A percentile compares a stretch with the other conserved stretches of the same genome.
phyloP scores from a whole-genome alignment of 495 filamentous ascomycete genomes.

The Podospora didyma region DNA sequence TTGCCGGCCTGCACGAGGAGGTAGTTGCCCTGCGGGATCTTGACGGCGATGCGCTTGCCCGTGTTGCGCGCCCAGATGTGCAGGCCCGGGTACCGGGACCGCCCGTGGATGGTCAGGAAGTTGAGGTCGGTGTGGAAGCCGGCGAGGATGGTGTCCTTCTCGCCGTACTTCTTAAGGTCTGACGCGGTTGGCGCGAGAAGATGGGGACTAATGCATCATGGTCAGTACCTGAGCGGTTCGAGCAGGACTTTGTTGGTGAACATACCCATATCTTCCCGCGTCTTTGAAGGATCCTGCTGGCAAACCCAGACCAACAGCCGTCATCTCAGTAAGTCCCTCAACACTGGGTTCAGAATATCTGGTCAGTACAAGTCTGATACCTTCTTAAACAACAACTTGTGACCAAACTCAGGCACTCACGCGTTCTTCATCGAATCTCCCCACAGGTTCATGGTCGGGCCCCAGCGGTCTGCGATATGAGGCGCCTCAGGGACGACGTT shows the following conservation, averaged over 20 bases:
- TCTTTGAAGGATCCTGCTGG: conserved; percentile 41
- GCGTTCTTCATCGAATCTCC: conserved; percentile 49
- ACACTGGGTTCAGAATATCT: conserved; percentile 38
- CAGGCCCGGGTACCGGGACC: conserved; percentile 49
- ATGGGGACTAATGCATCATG: conserved; percentile 33
- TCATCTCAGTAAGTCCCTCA: conserved; percentile 45
- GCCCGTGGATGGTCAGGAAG: conserved; percentile 53
- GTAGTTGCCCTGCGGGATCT: conserved; percentile 44
- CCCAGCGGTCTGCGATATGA: conserved; percentile 41
- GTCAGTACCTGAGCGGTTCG: neutral
- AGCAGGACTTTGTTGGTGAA: neutral
- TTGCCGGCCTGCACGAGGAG: conserved; percentile 51
- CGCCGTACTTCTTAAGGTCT: conserved; percentile 43
- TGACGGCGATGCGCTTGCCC: conserved; percentile 44
- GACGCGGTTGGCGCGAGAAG: conserved; percentile 50
- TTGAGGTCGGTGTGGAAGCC: conserved; percentile 53
- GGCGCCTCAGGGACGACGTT: conserved; percentile 40
- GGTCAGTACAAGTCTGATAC: too few relatives aligned
- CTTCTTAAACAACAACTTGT: too few relatives aligned
- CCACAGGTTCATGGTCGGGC: conserved; percentile 44
- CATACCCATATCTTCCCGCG: conserved; percentile 47
- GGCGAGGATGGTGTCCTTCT: conserved; percentile 47
- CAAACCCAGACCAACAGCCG: conserved; percentile 44
- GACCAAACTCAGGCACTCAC: too few relatives aligned
- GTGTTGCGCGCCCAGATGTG: conserved; percentile 54